phyloP scores from a whole-genome alignment of 495 filamentous ascomycete genomes.

The Podospora pseudocomata region DNA sequence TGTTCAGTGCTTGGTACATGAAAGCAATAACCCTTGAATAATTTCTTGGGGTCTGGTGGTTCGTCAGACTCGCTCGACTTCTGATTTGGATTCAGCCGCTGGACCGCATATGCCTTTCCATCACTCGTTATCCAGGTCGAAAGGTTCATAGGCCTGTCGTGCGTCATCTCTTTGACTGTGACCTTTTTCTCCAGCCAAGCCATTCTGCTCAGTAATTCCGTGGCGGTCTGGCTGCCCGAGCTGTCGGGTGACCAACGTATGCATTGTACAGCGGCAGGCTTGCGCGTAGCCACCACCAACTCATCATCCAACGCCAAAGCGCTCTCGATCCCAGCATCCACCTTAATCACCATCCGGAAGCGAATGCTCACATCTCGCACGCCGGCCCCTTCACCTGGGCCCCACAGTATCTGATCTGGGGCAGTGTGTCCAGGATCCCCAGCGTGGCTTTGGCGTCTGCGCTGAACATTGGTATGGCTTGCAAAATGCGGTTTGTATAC shows the following conservation, averaged over 20 bases:
- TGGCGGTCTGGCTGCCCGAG: slow-evolving; percentile 78
- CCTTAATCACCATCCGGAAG: slow-evolving; percentile 97
- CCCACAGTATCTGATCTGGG: slow-evolving; percentile 54
- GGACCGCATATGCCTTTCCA: slow-evolving; percentile 88
- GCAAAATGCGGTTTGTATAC: slow-evolving; percentile 82
- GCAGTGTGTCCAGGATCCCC: slow-evolving; percentile 53
- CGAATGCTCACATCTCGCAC: slow-evolving; percentile 82
- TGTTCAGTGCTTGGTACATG: slow-evolving; percentile 61
- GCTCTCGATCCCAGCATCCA: slow-evolving; percentile 87
- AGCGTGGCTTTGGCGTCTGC: slow-evolving; percentile 67
- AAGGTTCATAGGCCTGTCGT: slow-evolving; percentile 96
- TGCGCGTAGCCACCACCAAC: slow-evolving; percentile 87
- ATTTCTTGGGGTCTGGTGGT: slow-evolving; percentile 49
- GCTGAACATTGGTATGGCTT: slow-evolving; percentile 60
- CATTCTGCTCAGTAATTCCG: slow-evolving; percentile 86
- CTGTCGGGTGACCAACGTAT: slow-evolving; percentile 89
- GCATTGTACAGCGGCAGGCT: slow-evolving; percentile 91
- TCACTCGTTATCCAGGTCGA: slow-evolving; percentile 90
- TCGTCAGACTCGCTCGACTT: slow-evolving; percentile 29
- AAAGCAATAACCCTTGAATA: slow-evolving; percentile 90
- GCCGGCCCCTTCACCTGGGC: slow-evolving; percentile 70
- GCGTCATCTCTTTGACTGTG: slow-evolving; percentile 79
- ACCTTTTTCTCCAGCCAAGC: slow-evolving; percentile 74
- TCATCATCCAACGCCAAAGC: slow-evolving; percentile 92
- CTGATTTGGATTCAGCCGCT: slow-evolving; percentile 48